Base-by-base conservation (phyloP, 495 filamentous ascomycete genomes). In the Hypoxylon trugodes region DNA sequence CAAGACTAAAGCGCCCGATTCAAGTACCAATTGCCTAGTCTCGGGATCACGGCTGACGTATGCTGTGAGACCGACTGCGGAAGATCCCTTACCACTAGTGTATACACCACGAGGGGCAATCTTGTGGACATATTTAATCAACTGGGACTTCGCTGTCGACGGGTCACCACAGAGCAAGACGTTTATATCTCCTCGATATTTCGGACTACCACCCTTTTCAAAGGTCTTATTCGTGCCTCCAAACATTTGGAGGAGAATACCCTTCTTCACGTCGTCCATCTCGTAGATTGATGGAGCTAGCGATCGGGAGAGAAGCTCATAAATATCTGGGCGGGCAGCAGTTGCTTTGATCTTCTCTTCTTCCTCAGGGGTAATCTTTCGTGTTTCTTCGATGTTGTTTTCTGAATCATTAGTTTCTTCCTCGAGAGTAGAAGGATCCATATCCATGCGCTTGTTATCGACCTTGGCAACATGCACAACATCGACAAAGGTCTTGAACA, bases 151-250 rank as follows among this genome's bases (percentile, higher is more conserved):
- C 9, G 95, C 81, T 0, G 95, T 98, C 1, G 95, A 97, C 1
- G 95, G 95, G 67, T 98, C 95, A 80, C 95, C 95, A 61, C 96
- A 97, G 18, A 98, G 85, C 32, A 98, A 86, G 21, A 98, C 85
- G 73, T 98, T 98, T 76, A 98, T 97, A 74, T 98, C 95, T 41
- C 95, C 95, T 75, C 95, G 86, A 72, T 98, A 98, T 59, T 89
- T 92, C 7, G 95, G 95, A 69, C 90, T 96, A 54, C 93, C 95
- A 42, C 95, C 95, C 74, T 97, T 96, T 66, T 97, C 89, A 73
- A 98, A 98, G 0, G 90, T 88, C 76, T 98, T 98, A 79, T 98
- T 98, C n/a, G 95, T 97, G 21, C 95, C 95, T 12, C 95, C 96
- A 70, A 98, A 98, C 41, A 98, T 82, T 69, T 98, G 95, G 2